These are phyloP conservation scores for Monosporascus sp. DNA, from an alignment of 2,329 filamentous ascomycete genomes.

Conservation along the genomic window DNA sequence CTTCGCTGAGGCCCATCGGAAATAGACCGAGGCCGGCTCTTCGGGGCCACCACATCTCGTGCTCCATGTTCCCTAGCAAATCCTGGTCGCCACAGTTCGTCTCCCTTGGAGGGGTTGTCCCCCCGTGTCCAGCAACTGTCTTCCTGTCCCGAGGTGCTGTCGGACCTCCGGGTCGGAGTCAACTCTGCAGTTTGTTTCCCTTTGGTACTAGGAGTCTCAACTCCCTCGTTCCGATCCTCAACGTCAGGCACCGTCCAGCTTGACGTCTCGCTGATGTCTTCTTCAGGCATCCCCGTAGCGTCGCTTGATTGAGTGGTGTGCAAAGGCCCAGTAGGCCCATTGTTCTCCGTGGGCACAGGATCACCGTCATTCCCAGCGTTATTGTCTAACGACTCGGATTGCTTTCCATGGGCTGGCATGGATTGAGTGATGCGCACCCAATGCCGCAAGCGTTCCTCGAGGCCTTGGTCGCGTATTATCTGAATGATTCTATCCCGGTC, in stretches of 20 bases:
- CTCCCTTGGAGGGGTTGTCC: conserved; percentile 2
- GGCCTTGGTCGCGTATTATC: conserved; percentile 56
- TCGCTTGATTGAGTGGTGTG: not conserved
- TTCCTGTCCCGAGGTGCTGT: not conserved
- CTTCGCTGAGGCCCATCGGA: conserved; percentile 50
- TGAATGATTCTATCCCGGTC: conserved; percentile 53
- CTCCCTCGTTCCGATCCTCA: not conserved
- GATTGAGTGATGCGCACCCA: conserved; percentile 50
- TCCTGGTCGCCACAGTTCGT: not conserved
- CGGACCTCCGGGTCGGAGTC: not conserved
- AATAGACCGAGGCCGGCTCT: conserved; percentile 43
- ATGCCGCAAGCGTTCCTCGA: conserved; percentile 53
- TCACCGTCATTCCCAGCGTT: not conserved
- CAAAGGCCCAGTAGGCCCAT: not conserved
- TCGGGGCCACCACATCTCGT: conserved; percentile 6
- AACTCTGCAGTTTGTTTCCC: conserved; percentile 1
- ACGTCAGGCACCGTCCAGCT: not conserved
- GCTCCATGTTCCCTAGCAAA: conserved; percentile 2
- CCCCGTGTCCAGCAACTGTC: conserved; percentile 4
- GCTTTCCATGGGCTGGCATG: conserved; percentile 14
- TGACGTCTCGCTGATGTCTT: not conserved
- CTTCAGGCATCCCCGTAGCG: not conserved
- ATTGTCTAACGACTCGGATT: not conserved
- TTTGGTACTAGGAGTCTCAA: not conserved
- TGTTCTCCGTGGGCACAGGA: not conserved